Evolutionary conservation across 2,329 filamentous ascomycete species (phyloP), one percentile per base, ranked within the genome.

Genomic region (Parastagonospora avenae): DNA sequence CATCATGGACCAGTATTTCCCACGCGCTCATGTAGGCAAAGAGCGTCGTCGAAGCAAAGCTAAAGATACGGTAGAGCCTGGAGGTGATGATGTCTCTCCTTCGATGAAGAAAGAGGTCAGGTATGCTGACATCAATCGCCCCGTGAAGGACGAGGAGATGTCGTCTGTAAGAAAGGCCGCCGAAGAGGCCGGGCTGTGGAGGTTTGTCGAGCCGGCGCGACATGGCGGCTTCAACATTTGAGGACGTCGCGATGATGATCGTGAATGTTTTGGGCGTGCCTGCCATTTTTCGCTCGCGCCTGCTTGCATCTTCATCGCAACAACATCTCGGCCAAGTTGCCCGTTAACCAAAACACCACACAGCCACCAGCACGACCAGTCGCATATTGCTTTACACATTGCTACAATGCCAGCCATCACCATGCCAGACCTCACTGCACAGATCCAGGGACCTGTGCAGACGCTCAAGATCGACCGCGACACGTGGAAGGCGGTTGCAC

Each of bases 1-100:
- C 68, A 87, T 95, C 59, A 94, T 94, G 90, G 90, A 95, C 73
- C 91, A 95, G 74, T 94, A 94, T 66, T 86, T 85, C 55, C 90
- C 90, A 0, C 84, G 89, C 57, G 91, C 89, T 0, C 86, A 95
- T 70, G 91, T 95, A 1, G 91, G 91, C 3, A 93, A 91, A 76
- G 76, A 79, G 46, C 84, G 59, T 15, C 63, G 68, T 15, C 50
- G 60, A 31, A 29, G 76, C 60, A 76, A 78, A 49, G 67, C 59
- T 12, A 56, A 61, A 43, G 59, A 67, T 63, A 52, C 67, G 27
- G 39, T 67, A 48, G 63, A 74, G 49, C 48, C 72, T 52, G 58
- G 66, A n/a, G 61, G 66, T 48, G 47, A 62, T 14, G 43, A 61
- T 15, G 58, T 63, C 16, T 55, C 54, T 8, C n/a, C 37, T 11